Evolutionary conservation across 768 basidiomycete genomes (phyloP).

Genomic region (Myochromella boudieri): DNA sequence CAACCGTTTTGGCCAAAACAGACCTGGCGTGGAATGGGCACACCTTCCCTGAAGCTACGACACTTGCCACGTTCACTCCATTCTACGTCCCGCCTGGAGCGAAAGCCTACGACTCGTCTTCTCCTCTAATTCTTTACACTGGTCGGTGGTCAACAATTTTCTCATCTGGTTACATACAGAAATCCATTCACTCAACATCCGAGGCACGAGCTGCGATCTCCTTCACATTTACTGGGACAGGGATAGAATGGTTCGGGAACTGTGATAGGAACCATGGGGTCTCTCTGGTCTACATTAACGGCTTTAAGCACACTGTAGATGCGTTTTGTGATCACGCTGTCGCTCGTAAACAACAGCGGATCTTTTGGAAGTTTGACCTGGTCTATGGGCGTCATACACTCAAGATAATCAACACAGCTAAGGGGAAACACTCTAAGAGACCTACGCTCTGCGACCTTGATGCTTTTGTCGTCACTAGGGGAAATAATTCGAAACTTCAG

Average conservation of each 20-base stretch:
- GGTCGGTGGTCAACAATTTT: constrained; percentile 58
- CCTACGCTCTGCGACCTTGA: constrained; percentile 52
- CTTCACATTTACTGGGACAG: constrained; percentile 70
- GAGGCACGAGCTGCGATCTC: constrained; percentile 47
- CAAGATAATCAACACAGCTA: constrained; percentile 59
- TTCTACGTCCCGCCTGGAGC: constrained; percentile 77
- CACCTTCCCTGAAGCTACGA: constrained; percentile 47
- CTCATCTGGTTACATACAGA: constrained; percentile 49
- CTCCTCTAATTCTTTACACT: constrained; percentile 62
- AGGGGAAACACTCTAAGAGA: constrained; percentile 32
- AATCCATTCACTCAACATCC: constrained; percentile 51
- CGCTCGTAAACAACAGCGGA: constrained; percentile 54
- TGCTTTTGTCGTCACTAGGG: constrained; percentile 65
- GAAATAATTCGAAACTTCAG: constrained; percentile 17
- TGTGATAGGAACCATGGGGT: constrained; percentile 53
- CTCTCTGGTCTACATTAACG: constrained; percentile 59
- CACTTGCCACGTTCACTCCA: constrained; percentile 51
- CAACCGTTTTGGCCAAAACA: too few relatives aligned
- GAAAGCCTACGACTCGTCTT: constrained; percentile 68
- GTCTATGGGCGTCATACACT: constrained; percentile 53
- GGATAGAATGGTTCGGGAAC: constrained; percentile 78
- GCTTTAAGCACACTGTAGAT: constrained; percentile 46
- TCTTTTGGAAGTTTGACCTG: constrained; percentile 63
- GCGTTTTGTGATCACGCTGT: constrained; percentile 32
- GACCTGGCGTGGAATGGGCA: constrained; percentile 74